These are phyloP conservation scores for Amaranthus palmeri DNA, from an alignment of 148 eudicot genomes.

Conservation along the genomic window DNA sequence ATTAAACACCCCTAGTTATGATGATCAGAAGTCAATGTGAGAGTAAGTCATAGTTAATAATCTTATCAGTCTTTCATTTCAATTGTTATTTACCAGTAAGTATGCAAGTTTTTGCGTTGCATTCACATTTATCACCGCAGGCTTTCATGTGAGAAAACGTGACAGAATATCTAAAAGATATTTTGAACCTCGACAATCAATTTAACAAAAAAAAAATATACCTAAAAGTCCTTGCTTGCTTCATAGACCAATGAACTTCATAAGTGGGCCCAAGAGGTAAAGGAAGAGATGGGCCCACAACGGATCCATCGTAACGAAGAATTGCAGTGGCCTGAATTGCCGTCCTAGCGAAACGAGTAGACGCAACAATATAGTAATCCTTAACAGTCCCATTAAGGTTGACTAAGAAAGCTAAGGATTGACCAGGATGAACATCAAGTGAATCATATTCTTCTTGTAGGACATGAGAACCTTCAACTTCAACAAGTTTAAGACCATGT, in stretches of 20 bases:
- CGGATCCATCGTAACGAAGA: constrained; percentile 51
- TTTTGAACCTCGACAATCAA: too few relatives aligned
- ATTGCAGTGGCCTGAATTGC: constrained; percentile 39
- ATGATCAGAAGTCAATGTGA: too few relatives aligned
- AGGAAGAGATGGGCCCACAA: constrained; percentile 34
- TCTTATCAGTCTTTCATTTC: too few relatives aligned
- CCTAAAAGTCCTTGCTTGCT: constrained; percentile 81
- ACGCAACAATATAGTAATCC: constrained; percentile 66
- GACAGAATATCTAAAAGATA: neutral
- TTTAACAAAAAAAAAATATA: constrained; percentile 9
- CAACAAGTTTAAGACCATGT: constrained; percentile 52
- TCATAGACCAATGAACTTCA: constrained; percentile 74
- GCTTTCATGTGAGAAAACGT: neutral
- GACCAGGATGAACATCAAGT: constrained; percentile 72
- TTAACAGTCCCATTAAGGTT: constrained; percentile 31
- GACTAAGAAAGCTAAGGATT: constrained; percentile 60
- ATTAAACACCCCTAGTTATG: too few relatives aligned
- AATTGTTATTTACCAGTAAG: too few relatives aligned
- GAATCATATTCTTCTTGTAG: constrained; percentile 60
- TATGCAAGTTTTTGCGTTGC: too few relatives aligned
- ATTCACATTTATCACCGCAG: too few relatives aligned
- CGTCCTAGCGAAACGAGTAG: constrained; percentile 58
- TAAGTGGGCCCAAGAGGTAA: constrained; percentile 57
- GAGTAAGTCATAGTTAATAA: too few relatives aligned
- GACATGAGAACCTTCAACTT: constrained; percentile 73